phyloP scores from a whole-genome alignment of 2,329 filamentous ascomycete species.

The Cladosporium sp. region DNA sequence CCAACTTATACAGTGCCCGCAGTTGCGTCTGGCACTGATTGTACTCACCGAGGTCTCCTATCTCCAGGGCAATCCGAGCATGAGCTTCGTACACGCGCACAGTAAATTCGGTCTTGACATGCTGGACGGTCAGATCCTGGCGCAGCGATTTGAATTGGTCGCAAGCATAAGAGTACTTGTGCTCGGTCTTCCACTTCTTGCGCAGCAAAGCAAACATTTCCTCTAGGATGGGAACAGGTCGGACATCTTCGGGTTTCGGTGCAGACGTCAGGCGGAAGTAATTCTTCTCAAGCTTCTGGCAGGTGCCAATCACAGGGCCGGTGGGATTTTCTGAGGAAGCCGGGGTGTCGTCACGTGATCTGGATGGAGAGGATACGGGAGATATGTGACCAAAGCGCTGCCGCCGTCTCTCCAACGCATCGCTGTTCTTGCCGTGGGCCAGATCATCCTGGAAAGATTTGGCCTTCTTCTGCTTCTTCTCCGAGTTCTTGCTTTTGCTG shows the following conservation, averaged over 20 bases:
- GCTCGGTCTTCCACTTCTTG: conserved; percentile 89
- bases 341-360: conserved; percentile 45
- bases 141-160: conserved; percentile 99
- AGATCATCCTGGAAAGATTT: conserved; percentile 38
- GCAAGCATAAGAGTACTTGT: conserved; percentile 96
- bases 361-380: conserved; percentile 51
- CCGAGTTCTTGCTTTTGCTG: conserved; percentile 52
- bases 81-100: conserved; percentile 97
- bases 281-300: conserved; percentile 80
- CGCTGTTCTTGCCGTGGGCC: conserved; percentile 78
- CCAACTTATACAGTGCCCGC: conserved; percentile 82
- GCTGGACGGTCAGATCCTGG: conserved; percentile 96
- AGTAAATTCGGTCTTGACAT: conserved; percentile 93
- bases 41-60: conserved; percentile 99
- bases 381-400: conserved; percentile 65
- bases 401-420: conserved; percentile 80
- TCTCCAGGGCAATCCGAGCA: conserved; percentile 94
- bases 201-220: conserved; percentile 85
- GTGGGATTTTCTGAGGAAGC: conserved; percentile 39
- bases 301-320: conserved; percentile 80
- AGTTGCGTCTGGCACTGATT: conserved; percentile 99
- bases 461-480: conserved; percentile 38
- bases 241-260: conserved; percentile 83
- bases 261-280: conserved; percentile 92
- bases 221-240: conserved; percentile 73